These are phyloP conservation scores for Pichia heedii DNA, from an alignment of 805 yeast genomes.

Conservation along the genomic window DNA sequence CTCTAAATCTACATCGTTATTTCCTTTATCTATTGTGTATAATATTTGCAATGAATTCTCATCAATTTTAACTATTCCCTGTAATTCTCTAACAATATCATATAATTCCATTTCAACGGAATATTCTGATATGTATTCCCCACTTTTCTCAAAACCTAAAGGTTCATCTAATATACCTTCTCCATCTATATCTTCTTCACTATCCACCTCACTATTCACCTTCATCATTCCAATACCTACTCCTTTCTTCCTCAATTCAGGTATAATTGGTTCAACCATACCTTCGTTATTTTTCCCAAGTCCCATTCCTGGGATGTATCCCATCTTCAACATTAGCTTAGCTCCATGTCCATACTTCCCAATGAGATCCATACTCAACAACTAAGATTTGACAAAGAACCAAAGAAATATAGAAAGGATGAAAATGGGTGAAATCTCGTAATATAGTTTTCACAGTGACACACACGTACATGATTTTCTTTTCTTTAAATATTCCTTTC, in stretches of 20 bases:
- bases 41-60: constrained; percentile 28
- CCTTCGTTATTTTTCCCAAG: constrained; percentile 72
- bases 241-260: constrained; percentile 54
- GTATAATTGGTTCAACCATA: constrained; percentile 71
- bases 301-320: constrained; percentile 76
- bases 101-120: constrained; percentile 16
- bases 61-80: constrained; percentile 8
- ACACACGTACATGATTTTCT: no score
- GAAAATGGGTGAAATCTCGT: no score
- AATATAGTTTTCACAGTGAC: no score
- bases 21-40: no score
- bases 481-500: no score
- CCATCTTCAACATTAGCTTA: constrained; percentile 69
- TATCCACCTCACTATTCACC: constrained; percentile 33
- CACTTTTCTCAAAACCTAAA: constrained; percentile 10
- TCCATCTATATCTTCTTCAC: constrained; percentile 19
- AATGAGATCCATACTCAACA: background rate
- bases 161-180: background rate
- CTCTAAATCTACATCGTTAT: no score
- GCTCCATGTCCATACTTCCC: constrained; percentile 78
- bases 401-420: no score
- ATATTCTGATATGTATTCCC: constrained; percentile 5
- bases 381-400: no score
- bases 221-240: constrained; percentile 61
- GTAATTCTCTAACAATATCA: constrained; percentile 30